Evolutionary conservation across 352 stramenopile genomes (phyloP), one percentile per base, ranked within the genome.

Genomic region (Pythium phragmiticola): DNA sequence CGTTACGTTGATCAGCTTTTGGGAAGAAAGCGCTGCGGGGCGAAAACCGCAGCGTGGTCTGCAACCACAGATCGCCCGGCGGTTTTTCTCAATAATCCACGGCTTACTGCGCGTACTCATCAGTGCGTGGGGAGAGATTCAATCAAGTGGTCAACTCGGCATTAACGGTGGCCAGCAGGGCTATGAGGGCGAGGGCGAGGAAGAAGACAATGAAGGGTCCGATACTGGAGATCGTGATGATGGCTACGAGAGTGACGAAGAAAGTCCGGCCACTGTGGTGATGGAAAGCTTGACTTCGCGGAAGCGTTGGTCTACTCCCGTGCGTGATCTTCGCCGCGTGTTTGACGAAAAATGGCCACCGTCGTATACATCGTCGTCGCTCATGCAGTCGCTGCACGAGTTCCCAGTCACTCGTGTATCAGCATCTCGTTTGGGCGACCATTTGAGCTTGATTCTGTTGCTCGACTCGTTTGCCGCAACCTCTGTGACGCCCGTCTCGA

Each of bases 1-100:
- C 7, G 74, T 88, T 50, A 92, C 86, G 43, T 70, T 95, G 12
- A 79, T 93, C 39, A 85, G 74, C 11, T 95, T 90, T 67, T 95
- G 84, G 84, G 81, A 93, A 58, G 84, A 95, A 51, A 89, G 77
- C 56, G 83, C 82, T 23, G 71, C 71, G 4, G 86, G 84, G 23
- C 72, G 73, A 21, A 92, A 88, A 28, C 74, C 81, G 0, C 77
- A 90, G 60, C 78, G 83, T 39, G 84, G 82, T 14, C 69, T 95
- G 14, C 82, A 95, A 53, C 84, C 86, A 7, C 77, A 90, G 63
- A 80, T 93, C 17, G 82, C 86, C 39, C 68, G 84, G 30, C 72
- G 83, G 14, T 95, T 95, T 42, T 92, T 95, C 19, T 64, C 72
- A 12, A 92, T 95, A 45, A 90, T 93, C 63, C 71, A 84, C 45